Percentiles rank a stretch among this genome's conserved stretches.
Conservation (phyloP, 139 green algal genomes). For the Chlamydomonas asymmetrica region DNA sequence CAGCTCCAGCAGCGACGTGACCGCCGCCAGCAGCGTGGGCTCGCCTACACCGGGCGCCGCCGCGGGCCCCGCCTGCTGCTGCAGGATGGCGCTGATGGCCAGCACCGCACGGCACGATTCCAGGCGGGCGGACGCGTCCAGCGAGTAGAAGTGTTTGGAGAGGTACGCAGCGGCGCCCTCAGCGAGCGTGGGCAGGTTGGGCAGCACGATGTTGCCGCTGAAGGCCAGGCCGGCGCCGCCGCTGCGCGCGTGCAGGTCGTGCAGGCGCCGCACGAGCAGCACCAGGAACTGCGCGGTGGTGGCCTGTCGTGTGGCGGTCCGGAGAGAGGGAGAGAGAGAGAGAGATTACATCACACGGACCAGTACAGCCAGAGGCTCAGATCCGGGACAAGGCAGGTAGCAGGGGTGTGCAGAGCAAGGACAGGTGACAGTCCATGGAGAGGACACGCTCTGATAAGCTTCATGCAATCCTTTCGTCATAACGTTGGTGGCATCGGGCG, state of each 20-base stretch:
- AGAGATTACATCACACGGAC: too few species aligned
- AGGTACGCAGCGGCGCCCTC: conserved; percentile 6
- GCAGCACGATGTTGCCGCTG: background rate
- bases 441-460: too few species aligned
- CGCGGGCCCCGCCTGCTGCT: conserved; percentile 7
- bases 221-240: background rate
- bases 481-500: too few species aligned
- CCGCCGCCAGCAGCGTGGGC: conserved; percentile 7
- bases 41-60: background rate
- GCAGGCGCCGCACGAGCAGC: background rate
- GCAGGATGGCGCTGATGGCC: conserved; percentile 20
- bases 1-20: conserved; percentile 1
- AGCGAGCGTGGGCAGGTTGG: background rate
- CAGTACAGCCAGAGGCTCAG: conserved; percentile 5
- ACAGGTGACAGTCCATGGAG: too few species aligned
- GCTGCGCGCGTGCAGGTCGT: background rate
- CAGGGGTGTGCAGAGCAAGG: too few species aligned
- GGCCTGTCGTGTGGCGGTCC: too few species aligned
- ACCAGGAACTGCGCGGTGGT: conserved; percentile 30
- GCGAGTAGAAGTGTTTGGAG: background rate
- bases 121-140: conserved; percentile 8
- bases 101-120: conserved; percentile 20
- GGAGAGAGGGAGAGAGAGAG: too few species aligned
- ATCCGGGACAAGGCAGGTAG: conserved; percentile 10
- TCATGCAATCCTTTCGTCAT: too few species aligned